Conservation (phyloP, 1,284 basidiomycete genomes). For the Trametes pubescens region DNA sequence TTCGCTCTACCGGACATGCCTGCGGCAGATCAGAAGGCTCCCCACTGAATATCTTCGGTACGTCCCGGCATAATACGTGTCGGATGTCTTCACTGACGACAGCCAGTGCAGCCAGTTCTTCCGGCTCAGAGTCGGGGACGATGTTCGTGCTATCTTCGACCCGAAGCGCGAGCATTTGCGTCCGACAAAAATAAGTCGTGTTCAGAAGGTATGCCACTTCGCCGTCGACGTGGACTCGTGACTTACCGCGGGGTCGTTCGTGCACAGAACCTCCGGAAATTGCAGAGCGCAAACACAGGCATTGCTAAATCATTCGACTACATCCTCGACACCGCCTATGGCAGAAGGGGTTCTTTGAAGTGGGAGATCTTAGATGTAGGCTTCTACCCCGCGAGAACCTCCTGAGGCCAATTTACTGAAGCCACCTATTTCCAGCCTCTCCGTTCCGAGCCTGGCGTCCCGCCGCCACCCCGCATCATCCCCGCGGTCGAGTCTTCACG, state of each 20-base stretch:
- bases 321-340: slow-evolving; percentile 82
- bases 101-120: slow-evolving; percentile 64
- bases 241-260: background rate
- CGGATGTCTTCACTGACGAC: slow-evolving; percentile 28
- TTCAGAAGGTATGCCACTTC: slow-evolving; percentile 53
- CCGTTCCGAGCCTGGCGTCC: slow-evolving; percentile 52
- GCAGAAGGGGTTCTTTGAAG: slow-evolving; percentile 72
- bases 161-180: slow-evolving; percentile 41
- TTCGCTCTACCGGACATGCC: slow-evolving; percentile 61
- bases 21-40: slow-evolving; percentile 59
- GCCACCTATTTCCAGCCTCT: slow-evolving; percentile 54
- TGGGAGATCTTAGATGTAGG: slow-evolving; percentile 70
- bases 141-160: slow-evolving; percentile 50
- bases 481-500: slow-evolving; percentile 58
- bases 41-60: slow-evolving; percentile 70
- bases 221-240: background rate
- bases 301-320: slow-evolving; percentile 60
- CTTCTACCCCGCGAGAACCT: slow-evolving; percentile 6
- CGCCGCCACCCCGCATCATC: slow-evolving; percentile 57
- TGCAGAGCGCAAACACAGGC: slow-evolving; percentile 67
- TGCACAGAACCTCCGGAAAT: slow-evolving; percentile 62
- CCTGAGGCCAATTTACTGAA: slow-evolving; percentile 9
- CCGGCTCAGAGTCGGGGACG: slow-evolving; percentile 65
- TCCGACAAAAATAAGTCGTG: slow-evolving; percentile 54
- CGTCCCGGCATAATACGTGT: slow-evolving; percentile 31